Base-by-base conservation (phyloP, 2,329 filamentous ascomycete genomes). In the Botrytis paeoniae region DNA sequence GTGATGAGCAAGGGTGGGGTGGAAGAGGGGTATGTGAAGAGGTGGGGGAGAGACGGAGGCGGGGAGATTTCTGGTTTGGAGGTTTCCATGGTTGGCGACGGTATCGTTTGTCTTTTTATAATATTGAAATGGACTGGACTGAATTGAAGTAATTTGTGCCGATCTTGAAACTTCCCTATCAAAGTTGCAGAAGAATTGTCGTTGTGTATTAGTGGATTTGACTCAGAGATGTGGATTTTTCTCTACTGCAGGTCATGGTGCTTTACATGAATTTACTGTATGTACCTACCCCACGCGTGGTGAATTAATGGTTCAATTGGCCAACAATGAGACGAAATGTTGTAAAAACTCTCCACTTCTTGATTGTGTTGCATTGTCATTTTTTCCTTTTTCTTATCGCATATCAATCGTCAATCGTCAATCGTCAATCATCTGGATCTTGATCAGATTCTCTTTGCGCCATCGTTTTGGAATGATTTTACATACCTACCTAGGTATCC, bases 1-100 rank as follows among this genome's bases (percentile, higher is more conserved):
- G 93, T 91, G 78, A 98, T 89, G 80, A 97, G 92, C 66, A 81
- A 82, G 75, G 93, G 89, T 66, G 88, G 83, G 77, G 85, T 82
- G 57, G 89, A 85, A 75, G 87, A 85, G 81, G 88, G 87, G 84
- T 89, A 85, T 85, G 71, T 66, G 72, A 79, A 77, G 63, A 77
- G 78, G 71, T 78, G 73, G 66, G 79, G 80, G 57, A 77, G 74
- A 60, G 70, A 75, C 45, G 68, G 51, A 57, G 51, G 73, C 10
- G 59, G 69, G 51, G 65, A 43, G 22, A 54, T 72, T 20, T 32
- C n/a, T 25, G 48, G 51, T 10, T 43, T 32, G n/a, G 32, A 20
- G 59, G 20, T 18, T 16, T 68, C 66, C 66, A 69, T 69, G 66
- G 35, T 35, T 61, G 39, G 9, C 20, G 14, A 35, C 35, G 16